phyloP scores from a whole-genome alignment of 1,284 basidiomycete species.

The Amanita bisporigera region DNA sequence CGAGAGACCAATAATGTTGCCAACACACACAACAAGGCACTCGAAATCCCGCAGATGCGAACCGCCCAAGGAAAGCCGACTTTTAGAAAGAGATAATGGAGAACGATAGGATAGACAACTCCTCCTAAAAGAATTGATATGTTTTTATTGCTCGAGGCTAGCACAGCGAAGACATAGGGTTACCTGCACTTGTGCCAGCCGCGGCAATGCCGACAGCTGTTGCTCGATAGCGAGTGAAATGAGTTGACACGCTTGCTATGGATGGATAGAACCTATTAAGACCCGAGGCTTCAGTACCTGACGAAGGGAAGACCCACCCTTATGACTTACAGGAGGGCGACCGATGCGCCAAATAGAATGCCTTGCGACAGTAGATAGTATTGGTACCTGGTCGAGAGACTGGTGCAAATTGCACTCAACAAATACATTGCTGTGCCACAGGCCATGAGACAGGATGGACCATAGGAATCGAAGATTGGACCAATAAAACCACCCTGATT shows the following conservation, averaged over 20 bases:
- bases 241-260: constrained; percentile 58
- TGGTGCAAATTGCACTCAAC: constrained; percentile 57
- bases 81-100: constrained; percentile 58
- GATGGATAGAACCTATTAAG: constrained; percentile 59
- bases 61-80: constrained; percentile 70
- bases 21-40: constrained; percentile 48
- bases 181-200: constrained; percentile 61
- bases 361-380: constrained; percentile 67
- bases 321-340: constrained; percentile 57
- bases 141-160: constrained; percentile 12
- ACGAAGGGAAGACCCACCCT: background rate
- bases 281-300: constrained; percentile 23
- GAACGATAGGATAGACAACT: constrained; percentile 68
- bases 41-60: constrained; percentile 52
- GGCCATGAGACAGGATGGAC: constrained; percentile 54
- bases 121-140: constrained; percentile 52
- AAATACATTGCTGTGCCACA: constrained; percentile 50
- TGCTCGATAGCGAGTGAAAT: constrained; percentile 61
- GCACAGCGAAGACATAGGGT: constrained; percentile 13
- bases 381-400: constrained; percentile 59
- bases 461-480: constrained; percentile 55
- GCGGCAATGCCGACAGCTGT: constrained; percentile 61
- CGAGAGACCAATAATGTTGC: constrained; percentile 51
- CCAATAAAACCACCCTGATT: constrained; percentile 57
- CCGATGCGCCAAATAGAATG: constrained; percentile 61